Conservation (phyloP, 2,329 filamentous ascomycete genomes). For the Fusarium sambucinum region DNA sequence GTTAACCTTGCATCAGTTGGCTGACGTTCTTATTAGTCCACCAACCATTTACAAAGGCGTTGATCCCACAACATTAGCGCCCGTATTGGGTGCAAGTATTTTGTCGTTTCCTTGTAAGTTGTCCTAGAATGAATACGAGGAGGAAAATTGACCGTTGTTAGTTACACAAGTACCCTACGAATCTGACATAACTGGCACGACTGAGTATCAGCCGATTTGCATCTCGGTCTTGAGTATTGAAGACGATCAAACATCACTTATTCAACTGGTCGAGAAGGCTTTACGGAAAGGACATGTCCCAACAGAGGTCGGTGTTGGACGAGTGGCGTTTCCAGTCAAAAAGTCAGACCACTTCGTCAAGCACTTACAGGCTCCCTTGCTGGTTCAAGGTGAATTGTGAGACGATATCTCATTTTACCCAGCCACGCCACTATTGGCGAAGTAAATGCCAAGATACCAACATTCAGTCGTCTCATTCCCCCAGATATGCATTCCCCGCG, state of each 20-base stretch:
- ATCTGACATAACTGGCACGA: conserved; percentile 47
- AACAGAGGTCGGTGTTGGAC: conserved; percentile 48
- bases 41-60: conserved; percentile 46
- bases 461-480: background rate
- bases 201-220: conserved; percentile 50
- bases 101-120: conserved; percentile 54
- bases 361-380: conserved; percentile 7
- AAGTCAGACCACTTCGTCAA: conserved; percentile 1
- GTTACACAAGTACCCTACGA: conserved; percentile 51
- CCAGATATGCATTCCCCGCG: conserved; percentile 32
- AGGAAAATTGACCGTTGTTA: conserved; percentile 29
- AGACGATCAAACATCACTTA: conserved; percentile 45
- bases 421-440: conserved; percentile 40
- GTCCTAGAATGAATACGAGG: background rate
- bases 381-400: conserved; percentile 31
- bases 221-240: conserved; percentile 48
- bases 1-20: conserved; percentile 2
- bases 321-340: conserved; percentile 47
- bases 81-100: conserved; percentile 50
- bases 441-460: conserved; percentile 3
- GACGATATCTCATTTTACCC: conserved; percentile 15
- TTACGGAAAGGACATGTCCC: conserved; percentile 48
- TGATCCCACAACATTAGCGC: conserved; percentile 46
- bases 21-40: conserved; percentile 44
- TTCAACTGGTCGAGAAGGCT: conserved; percentile 49